These are phyloP conservation scores for Mimosa bimucronata DNA, from an alignment of 306 rosid species.

Conservation along the genomic window DNA sequence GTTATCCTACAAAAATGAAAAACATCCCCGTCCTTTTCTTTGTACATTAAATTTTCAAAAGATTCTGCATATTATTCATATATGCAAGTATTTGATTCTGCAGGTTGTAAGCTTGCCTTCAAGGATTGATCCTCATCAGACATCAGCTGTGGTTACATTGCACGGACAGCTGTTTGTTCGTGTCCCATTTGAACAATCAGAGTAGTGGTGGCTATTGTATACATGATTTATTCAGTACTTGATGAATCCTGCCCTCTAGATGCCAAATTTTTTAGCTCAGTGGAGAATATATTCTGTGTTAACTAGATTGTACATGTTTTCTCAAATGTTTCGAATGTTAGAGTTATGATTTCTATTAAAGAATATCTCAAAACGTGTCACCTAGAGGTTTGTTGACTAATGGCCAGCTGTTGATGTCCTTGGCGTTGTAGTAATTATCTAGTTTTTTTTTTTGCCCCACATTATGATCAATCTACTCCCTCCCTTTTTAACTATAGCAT, in stretches of 20 bases:
- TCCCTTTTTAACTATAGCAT: no score
- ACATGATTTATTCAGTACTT: constrained; percentile 12
- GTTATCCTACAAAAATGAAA: neutral
- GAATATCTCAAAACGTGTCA: constrained; percentile 19
- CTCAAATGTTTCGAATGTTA: constrained; percentile 40
- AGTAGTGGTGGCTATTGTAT: constrained; percentile 39
- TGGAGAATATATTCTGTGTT: constrained; percentile 34
- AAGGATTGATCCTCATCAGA: constrained; percentile 96
- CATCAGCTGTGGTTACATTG: constrained; percentile 95
- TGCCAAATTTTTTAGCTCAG: constrained; percentile 29
- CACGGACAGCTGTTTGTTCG: constrained; percentile 98
- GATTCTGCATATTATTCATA: neutral
- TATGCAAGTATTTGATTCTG: constrained; percentile 1
- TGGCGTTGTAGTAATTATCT: neutral
- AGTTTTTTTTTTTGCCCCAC: neutral
- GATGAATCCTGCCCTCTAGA: neutral
- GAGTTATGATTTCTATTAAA: constrained; percentile 41
- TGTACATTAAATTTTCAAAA: neutral
- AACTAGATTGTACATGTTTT: constrained; percentile 20
- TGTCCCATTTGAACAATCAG: constrained; percentile 86
- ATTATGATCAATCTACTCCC: no score
- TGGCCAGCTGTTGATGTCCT: neutral
- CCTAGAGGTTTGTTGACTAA: constrained; percentile 23
- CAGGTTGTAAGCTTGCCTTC: constrained; percentile 90
- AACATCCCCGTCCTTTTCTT: neutral